Evolutionary conservation across 2,329 filamentous ascomycete species (phyloP).

Genomic region (Trichoderma pleuroti): DNA sequence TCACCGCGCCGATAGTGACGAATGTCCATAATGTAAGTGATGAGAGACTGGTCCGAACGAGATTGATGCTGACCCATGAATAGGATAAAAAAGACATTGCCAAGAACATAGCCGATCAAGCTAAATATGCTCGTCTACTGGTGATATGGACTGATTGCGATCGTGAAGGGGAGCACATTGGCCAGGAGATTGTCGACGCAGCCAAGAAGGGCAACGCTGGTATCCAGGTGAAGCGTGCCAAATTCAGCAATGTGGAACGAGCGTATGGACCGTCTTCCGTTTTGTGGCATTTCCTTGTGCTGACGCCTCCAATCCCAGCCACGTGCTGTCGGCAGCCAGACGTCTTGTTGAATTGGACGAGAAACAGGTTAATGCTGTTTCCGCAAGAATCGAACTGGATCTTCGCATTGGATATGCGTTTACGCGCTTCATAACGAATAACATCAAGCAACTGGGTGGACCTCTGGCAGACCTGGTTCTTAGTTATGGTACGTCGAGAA

Average conservation of each 20-base stretch:
- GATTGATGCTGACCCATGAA: constrained; percentile 18
- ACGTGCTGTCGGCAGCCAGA: constrained; percentile 79
- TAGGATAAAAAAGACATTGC: constrained; percentile 79
- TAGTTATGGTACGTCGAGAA: constrained; percentile 67
- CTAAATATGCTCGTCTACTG: constrained; percentile 66
- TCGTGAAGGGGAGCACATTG: constrained; percentile 95
- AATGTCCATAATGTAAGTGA: constrained; percentile 60
- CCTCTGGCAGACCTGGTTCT: constrained; percentile 63
- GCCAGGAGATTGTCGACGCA: constrained; percentile 80
- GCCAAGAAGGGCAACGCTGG: constrained; percentile 69
- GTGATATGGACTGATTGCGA: constrained; percentile 99
- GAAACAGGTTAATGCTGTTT: constrained; percentile 80
- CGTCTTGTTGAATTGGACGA: constrained; percentile 77
- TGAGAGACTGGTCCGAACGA: neutral
- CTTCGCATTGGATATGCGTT: constrained; percentile 89
- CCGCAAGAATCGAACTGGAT: constrained; percentile 87
- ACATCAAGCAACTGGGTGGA: constrained; percentile 68
- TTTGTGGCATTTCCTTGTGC: neutral
- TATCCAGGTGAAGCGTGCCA: constrained; percentile 79
- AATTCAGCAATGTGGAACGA: constrained; percentile 93
- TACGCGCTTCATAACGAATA: constrained; percentile 80
- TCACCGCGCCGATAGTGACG: constrained; percentile 72
- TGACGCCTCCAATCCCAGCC: constrained; percentile 47
- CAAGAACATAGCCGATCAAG: constrained; percentile 78
- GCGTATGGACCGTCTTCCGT: constrained; percentile 51